Conservation (phyloP, 1,284 basidiomycete species). For the Naganishia liquefaciens region DNA sequence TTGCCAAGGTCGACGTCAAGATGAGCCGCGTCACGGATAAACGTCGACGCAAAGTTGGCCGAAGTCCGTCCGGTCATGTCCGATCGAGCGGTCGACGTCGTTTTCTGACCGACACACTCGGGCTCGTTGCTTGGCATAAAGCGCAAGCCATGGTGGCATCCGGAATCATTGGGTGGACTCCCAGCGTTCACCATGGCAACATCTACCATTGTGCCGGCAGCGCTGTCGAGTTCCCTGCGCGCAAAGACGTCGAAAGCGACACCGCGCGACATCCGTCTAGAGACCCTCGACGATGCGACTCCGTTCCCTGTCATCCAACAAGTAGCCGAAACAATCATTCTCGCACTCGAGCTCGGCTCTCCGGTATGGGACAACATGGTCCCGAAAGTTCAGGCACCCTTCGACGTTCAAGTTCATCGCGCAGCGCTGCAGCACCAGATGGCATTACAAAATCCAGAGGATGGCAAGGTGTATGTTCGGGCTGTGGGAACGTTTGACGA, state of each 20-base stretch:
- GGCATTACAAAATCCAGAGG: background rate
- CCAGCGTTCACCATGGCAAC: background rate
- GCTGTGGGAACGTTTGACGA: background rate
- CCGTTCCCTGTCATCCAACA: background rate
- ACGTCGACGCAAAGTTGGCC: too few relatives aligned
- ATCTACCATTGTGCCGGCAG: slow-evolving; percentile 13
- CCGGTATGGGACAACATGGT: slow-evolving; percentile 20
- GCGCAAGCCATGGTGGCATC: too few relatives aligned
- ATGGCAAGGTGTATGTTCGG: slow-evolving; percentile 12
- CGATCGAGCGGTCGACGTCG: slow-evolving; percentile 5
- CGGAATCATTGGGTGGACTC: too few relatives aligned
- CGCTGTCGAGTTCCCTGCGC: background rate
- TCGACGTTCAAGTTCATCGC: slow-evolving; percentile 15
- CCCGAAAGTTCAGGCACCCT: slow-evolving; percentile 5
- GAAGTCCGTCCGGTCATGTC: background rate
- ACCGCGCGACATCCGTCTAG: background rate
- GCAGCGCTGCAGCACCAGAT: slow-evolving; percentile 13
- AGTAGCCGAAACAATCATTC: slow-evolving; percentile 15
- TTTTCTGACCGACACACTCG: background rate
- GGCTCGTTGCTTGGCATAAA: too few relatives aligned
- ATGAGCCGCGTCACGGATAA: too few relatives aligned
- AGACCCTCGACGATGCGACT: background rate
- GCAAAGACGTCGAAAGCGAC: background rate
- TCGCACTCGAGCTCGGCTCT: slow-evolving; percentile 20
- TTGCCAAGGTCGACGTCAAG: too few relatives aligned